Percentiles rank a stretch among this genome's conserved stretches.
These are phyloP conservation scores for Angophora floribunda DNA, from an alignment of 345 rosid species.

Conservation along the genomic window DNA sequence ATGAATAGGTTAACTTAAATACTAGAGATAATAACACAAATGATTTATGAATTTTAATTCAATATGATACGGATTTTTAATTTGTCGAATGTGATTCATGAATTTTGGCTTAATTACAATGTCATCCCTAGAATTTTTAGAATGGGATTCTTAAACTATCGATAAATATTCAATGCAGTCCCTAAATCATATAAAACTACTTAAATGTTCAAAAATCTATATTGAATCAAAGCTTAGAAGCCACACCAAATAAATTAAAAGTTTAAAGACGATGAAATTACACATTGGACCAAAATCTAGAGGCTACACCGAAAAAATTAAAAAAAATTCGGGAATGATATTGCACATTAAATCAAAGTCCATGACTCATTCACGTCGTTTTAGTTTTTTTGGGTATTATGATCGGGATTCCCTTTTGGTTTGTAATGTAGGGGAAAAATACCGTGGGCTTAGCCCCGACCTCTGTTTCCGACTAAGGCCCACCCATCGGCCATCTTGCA, in stretches of 20 bases:
- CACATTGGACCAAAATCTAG: fast-evolving
- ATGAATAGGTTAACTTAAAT: neutral
- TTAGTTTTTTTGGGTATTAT: fast-evolving
- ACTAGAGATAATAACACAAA: neutral
- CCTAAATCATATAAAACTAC: fast-evolving
- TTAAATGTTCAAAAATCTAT: fast-evolving
- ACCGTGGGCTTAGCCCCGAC: neutral
- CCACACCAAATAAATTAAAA: fast-evolving
- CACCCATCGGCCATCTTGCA: neutral
- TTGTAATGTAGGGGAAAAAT: neutral
- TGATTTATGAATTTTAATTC: fast-evolving
- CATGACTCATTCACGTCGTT: fast-evolving
- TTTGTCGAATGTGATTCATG: fast-evolving
- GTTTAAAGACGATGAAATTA: fast-evolving
- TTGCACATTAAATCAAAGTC: fast-evolving
- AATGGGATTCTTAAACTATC: fast-evolving
- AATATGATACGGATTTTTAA: fast-evolving
- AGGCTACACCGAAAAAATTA: fast-evolving
- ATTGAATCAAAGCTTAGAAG: too few species aligned
- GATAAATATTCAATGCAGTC: fast-evolving
- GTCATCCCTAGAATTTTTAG: fast-evolving
- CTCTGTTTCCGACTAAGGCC: neutral
- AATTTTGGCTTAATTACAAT: fast-evolving
- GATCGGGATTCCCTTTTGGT: neutral
- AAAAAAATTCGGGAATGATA: fast-evolving